Evolutionary conservation across 495 filamentous ascomycete genomes (phyloP).

Genomic region (Hyaloscypha bicolor): DNA sequence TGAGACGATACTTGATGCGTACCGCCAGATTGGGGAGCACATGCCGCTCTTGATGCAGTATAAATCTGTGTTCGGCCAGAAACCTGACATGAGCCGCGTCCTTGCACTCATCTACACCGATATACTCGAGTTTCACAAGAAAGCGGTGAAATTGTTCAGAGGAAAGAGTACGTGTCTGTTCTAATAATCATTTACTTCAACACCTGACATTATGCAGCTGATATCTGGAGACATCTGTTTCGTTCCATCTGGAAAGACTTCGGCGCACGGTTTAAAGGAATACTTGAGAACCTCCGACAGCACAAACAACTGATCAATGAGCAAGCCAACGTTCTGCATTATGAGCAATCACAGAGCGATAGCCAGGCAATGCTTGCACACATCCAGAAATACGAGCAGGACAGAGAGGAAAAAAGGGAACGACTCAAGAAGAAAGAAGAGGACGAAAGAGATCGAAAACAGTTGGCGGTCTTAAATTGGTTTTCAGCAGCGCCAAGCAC

Average conservation of each 20-base stretch:
- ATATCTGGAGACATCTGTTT: constrained; percentile 41
- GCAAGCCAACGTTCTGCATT: constrained; percentile 31
- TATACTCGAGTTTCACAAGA: constrained; percentile 45
- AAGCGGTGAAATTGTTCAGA: constrained; percentile 38
- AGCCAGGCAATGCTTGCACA: background rate
- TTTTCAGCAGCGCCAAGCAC: constrained; percentile 29
- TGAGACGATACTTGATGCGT: constrained; percentile 45
- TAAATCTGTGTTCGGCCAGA: constrained; percentile 33
- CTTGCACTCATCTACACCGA: constrained; percentile 46
- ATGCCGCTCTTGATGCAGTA: constrained; percentile 42
- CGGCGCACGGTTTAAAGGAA: constrained; percentile 34
- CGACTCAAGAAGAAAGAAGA: constrained; percentile 16
- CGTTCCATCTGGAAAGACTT: constrained; percentile 45
- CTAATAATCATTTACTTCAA: background rate
- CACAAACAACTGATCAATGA: constrained; percentile 42
- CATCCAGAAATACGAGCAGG: constrained; percentile 20
- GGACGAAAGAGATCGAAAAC: constrained; percentile 25
- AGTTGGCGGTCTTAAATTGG: constrained; percentile 34
- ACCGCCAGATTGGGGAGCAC: constrained; percentile 42
- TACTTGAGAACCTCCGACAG: constrained; percentile 39
- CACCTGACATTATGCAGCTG: constrained; percentile 6
- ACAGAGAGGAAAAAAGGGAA: constrained; percentile 8
- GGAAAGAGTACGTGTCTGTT: background rate
- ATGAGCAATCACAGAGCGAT: constrained; percentile 26
- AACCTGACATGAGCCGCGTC: constrained; percentile 35